These are phyloP conservation scores for Acacia confusa DNA, from an alignment of 306 rosid genomes.

Conservation along the genomic window DNA sequence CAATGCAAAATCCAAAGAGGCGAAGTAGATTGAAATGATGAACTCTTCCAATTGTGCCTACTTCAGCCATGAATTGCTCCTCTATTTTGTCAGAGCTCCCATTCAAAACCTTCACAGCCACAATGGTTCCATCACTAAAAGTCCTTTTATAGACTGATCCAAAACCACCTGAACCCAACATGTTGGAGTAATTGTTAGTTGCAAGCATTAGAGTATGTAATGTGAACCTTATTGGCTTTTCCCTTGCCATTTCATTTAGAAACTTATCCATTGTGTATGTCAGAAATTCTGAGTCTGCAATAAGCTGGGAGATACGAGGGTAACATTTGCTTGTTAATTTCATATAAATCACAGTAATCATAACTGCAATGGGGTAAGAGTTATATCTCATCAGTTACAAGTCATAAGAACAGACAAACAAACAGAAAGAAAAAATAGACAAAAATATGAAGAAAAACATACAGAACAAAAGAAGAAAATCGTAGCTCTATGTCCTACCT, in stretches of 20 bases:
- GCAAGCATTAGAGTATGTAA: conserved; percentile 30
- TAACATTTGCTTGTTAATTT: neutral
- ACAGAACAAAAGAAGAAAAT: neutral
- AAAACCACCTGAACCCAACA: conserved; percentile 39
- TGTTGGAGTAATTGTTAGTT: conserved; percentile 22
- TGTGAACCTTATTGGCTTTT: conserved; percentile 42
- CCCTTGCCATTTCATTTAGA: conserved; percentile 44
- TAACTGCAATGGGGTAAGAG: neutral
- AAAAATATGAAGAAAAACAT: neutral
- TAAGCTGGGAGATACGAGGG: neutral
- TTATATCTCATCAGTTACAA: neutral
- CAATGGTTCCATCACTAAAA: conserved; percentile 38
- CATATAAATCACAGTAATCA: neutral
- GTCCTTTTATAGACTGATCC: conserved; percentile 45
- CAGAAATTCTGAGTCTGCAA: conserved; percentile 7
- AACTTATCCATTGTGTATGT: conserved; percentile 35
- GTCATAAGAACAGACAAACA: neutral
- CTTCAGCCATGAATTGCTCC: conserved; percentile 44
- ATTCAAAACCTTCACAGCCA: conserved; percentile 50
- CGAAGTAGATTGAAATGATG: neutral
- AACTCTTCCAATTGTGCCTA: conserved; percentile 31
- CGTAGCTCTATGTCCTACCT: neutral
- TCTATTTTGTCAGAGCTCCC: conserved; percentile 38
- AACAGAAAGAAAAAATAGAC: neutral
- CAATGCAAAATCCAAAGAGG: conserved; percentile 47